Conservation (phyloP, 345 rosid genomes). For the Eucalyptus pauciflora region DNA sequence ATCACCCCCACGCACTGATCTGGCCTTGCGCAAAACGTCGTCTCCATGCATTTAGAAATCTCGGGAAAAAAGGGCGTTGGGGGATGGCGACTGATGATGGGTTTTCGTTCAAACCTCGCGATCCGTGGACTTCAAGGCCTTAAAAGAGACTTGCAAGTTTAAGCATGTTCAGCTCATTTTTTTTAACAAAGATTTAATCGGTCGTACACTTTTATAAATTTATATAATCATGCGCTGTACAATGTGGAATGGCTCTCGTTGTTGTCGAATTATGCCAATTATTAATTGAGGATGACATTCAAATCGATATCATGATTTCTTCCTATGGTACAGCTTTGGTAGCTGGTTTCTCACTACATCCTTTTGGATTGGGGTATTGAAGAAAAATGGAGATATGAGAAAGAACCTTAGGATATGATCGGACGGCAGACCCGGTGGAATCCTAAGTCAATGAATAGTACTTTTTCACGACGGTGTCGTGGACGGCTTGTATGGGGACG, state of each 20-base stretch:
- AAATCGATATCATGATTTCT: neutral
- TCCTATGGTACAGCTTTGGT: neutral
- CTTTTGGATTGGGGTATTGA: neutral
- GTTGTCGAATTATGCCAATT: neutral
- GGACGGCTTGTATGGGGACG: neutral
- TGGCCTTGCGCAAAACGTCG: neutral
- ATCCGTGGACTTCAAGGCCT: neutral
- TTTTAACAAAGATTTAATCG: neutral
- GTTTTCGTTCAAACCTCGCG: neutral
- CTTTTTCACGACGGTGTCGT: neutral
- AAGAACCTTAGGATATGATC: neutral
- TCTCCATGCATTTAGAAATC: neutral
- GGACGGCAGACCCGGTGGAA: neutral
- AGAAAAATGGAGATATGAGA: neutral
- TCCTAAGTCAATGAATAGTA: neutral
- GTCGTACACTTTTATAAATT: neutral
- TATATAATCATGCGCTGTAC: neutral
- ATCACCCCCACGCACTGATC: neutral
- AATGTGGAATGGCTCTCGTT: neutral
- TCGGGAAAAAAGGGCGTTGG: neutral
- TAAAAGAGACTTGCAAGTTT: neutral
- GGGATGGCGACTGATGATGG: neutral
- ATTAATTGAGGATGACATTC: neutral
- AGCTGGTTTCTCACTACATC: neutral
- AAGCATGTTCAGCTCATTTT: neutral